A percentile compares a stretch with the other conserved stretches of the same genome.
These are phyloP conservation scores for Pestalotiopsis sp. DNA, from an alignment of 2,329 filamentous ascomycete species.

Conservation along the genomic window DNA sequence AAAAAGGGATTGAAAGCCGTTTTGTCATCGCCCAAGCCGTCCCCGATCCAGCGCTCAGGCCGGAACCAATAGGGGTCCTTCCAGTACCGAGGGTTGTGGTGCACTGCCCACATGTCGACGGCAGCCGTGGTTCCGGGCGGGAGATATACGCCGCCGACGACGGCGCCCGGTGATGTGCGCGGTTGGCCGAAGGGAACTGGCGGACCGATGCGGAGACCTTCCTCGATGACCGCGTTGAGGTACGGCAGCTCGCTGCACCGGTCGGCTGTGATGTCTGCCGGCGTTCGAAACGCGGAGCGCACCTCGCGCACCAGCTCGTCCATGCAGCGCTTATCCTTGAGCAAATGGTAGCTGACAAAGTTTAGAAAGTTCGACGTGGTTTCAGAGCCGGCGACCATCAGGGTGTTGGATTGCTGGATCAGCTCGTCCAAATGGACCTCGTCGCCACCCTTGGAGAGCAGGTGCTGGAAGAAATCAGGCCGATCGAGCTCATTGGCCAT, in stretches of 20 bases:
- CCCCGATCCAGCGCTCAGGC: constrained; percentile 17
- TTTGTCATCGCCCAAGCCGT: constrained; percentile 11
- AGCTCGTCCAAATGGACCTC: constrained; percentile 20
- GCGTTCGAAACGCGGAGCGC: neutral
- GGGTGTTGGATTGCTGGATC: constrained; percentile 20
- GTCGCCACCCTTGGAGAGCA: neutral
- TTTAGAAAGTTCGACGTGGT: constrained; percentile 6
- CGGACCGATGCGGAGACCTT: constrained; percentile 32
- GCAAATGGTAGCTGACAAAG: neutral
- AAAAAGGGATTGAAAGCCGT: constrained; percentile 19
- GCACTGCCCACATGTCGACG: constrained; percentile 38
- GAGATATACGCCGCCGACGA: constrained; percentile 17
- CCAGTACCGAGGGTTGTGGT: constrained; percentile 11
- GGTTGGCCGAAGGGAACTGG: constrained; percentile 31
- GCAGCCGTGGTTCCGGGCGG: constrained; percentile 36
- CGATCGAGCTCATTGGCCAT: neutral
- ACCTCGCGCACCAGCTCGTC: neutral
- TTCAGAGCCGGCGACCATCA: constrained; percentile 21
- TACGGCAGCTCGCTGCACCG: constrained; percentile 25
- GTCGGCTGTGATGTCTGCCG: constrained; percentile 13
- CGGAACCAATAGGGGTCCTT: constrained; percentile 13
- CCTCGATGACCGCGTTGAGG: constrained; percentile 32
- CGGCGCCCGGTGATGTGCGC: constrained; percentile 27
- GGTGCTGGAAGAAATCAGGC: neutral
- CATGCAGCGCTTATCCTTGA: neutral